phyloP scores from a whole-genome alignment of 2,329 filamentous ascomycete genomes.

The Blastomyces parvus region DNA sequence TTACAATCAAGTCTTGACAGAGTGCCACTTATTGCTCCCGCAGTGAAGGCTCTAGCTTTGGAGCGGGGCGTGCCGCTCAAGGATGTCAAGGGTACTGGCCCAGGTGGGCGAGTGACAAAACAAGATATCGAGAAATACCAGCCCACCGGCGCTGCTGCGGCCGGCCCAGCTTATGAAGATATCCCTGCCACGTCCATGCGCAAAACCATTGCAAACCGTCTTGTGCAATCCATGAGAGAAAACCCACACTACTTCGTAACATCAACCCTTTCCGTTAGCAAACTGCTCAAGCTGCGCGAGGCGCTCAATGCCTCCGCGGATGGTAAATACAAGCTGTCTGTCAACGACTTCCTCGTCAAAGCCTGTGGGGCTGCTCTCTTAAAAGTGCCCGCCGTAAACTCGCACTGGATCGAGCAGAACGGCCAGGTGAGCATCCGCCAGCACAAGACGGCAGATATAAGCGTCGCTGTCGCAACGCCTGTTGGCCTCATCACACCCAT shows the following conservation, averaged over 20 bases:
- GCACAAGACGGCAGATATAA: slow-evolving; percentile 87
- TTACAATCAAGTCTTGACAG: slow-evolving; percentile 79
- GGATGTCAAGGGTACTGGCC: slow-evolving; percentile 75
- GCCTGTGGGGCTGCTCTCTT: slow-evolving; percentile 77
- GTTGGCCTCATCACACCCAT: slow-evolving; percentile 95
- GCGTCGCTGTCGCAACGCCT: slow-evolving; percentile 88
- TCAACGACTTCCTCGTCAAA: slow-evolving; percentile 99
- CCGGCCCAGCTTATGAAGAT: slow-evolving; percentile 68
- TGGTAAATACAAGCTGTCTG: slow-evolving; percentile 97
- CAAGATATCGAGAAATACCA: slow-evolving; percentile 84
- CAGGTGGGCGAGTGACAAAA: slow-evolving; percentile 78
- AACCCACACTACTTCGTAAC: slow-evolving; percentile 99
- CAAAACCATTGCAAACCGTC: slow-evolving; percentile 90
- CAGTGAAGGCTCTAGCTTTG: slow-evolving; percentile 70
- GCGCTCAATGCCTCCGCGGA: slow-evolving; percentile 81
- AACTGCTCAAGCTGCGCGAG: slow-evolving; percentile 91
- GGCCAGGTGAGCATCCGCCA: slow-evolving; percentile 76
- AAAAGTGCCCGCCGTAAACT: slow-evolving; percentile 94
- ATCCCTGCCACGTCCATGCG: slow-evolving; percentile 83
- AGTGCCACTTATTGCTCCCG: slow-evolving; percentile 60
- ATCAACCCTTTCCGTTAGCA: slow-evolving; percentile 78
- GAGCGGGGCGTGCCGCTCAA: slow-evolving; percentile 74
- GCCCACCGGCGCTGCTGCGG: slow-evolving; percentile 44
- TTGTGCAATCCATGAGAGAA: slow-evolving; percentile 78
- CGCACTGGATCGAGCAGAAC: slow-evolving; percentile 74